A percentile compares a stretch with the other conserved stretches of the same genome.
Evolutionary conservation across 106 monocot genomes (phyloP).

Genomic region (Dioscorea zingiberensis): DNA sequence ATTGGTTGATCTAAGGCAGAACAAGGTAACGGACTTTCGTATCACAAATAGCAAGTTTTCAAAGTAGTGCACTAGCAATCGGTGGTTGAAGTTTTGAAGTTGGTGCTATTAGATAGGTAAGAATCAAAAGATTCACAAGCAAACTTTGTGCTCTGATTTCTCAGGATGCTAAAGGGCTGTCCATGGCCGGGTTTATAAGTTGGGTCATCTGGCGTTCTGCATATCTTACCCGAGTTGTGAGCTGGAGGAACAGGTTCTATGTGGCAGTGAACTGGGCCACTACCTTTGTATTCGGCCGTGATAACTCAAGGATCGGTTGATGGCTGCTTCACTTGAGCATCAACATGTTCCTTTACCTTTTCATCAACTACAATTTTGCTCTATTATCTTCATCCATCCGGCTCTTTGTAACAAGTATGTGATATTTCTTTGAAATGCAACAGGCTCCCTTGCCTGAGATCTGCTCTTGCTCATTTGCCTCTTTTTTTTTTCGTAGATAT

Average conservation of each 20-base stretch:
- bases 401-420: no score
- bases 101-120: neutral
- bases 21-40: constrained; percentile 26
- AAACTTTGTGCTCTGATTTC: neutral
- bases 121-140: neutral
- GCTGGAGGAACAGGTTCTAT: constrained; percentile 66
- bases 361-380: no score
- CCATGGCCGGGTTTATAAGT: constrained; percentile 35
- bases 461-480: no score
- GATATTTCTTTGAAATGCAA: no score
- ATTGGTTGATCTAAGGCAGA: constrained; percentile 55
- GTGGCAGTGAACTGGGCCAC: constrained; percentile 53
- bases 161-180: constrained; percentile 39
- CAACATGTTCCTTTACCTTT: no score
- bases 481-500: no score
- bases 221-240: constrained; percentile 34
- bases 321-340: neutral
- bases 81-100: no score
- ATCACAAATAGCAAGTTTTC: no score
- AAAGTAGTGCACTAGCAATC: no score
- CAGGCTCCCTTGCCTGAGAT: no score
- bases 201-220: constrained; percentile 48
- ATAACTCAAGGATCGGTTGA: constrained; percentile 40
- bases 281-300: constrained; percentile 43
- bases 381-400: no score